phyloP scores from a whole-genome alignment of 2,329 filamentous ascomycete species.

The Thelonectria rubi region DNA sequence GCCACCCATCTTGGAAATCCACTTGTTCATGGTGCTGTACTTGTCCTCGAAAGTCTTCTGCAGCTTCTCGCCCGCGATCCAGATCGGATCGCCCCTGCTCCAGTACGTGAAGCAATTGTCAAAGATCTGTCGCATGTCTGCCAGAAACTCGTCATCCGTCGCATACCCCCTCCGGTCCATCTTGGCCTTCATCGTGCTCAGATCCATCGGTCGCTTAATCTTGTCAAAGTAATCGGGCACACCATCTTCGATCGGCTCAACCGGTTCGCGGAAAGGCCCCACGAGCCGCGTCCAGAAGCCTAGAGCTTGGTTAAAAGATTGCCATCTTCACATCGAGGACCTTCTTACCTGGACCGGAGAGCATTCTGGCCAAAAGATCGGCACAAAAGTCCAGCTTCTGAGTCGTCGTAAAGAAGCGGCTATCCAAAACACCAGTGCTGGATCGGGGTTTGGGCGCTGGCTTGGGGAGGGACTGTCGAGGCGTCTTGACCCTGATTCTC shows the following conservation, averaged over 20 bases:
- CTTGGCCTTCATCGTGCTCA: slow-evolving; percentile 67
- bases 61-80: slow-evolving; percentile 63
- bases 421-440: slow-evolving; percentile 45
- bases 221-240: slow-evolving; percentile 70
- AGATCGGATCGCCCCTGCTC: slow-evolving; percentile 64
- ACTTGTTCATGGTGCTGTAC: slow-evolving; percentile 67
- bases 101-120: slow-evolving; percentile 72
- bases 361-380: slow-evolving; percentile 67
- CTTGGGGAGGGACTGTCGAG: slow-evolving; percentile 46
- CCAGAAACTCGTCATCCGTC: slow-evolving; percentile 62
- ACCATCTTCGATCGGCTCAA: slow-evolving; percentile 64
- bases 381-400: slow-evolving; percentile 67
- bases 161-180: slow-evolving; percentile 64
- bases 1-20: slow-evolving; percentile 62
- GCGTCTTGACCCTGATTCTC: slow-evolving; percentile 42
- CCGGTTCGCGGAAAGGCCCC: slow-evolving; percentile 68
- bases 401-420: slow-evolving; percentile 46
- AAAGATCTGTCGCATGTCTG: slow-evolving; percentile 70
- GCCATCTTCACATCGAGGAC: background rate
- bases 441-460: slow-evolving; percentile 47
- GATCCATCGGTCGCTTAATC: slow-evolving; percentile 69
- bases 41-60: slow-evolving; percentile 69
- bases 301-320: slow-evolving; percentile 41
- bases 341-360: slow-evolving; percentile 65
- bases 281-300: slow-evolving; percentile 74